Percentiles rank a stretch among this genome's conserved stretches.
Evolutionary conservation across 106 monocot genomes (phyloP).

Genomic region (Dioscorea dumetorum): DNA sequence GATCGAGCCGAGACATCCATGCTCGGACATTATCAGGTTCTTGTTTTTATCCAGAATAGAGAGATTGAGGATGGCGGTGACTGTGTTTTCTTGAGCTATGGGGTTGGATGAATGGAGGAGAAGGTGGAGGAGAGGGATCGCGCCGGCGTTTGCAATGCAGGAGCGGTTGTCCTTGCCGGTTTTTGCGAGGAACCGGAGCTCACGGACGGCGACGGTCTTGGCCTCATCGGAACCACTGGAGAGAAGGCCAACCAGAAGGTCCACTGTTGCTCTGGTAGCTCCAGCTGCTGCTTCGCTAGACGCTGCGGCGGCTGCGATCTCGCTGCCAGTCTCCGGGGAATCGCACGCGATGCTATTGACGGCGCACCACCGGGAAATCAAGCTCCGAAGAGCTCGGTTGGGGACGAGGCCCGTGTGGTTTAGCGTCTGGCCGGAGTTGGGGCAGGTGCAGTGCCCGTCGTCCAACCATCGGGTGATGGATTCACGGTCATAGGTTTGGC

Average conservation of each 20-base stretch:
- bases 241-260: slow-evolving; percentile 30
- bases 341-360: slow-evolving; percentile 22
- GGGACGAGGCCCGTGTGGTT: slow-evolving; percentile 28
- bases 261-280: slow-evolving; percentile 34
- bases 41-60: slow-evolving; percentile 53
- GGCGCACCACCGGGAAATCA: slow-evolving; percentile 52
- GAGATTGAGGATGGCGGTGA: slow-evolving; percentile 50
- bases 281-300: slow-evolving; percentile 20
- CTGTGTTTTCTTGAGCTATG: slow-evolving; percentile 39
- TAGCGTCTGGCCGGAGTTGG: slow-evolving; percentile 46
- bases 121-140: slow-evolving; percentile 35
- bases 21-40: slow-evolving; percentile 36
- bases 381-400: slow-evolving; percentile 38
- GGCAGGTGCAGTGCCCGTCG: slow-evolving; percentile 53
- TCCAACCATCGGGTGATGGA: slow-evolving; percentile 61
- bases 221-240: slow-evolving; percentile 15
- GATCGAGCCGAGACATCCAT: slow-evolving; percentile 34
- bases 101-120: slow-evolving; percentile 26
- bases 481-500: slow-evolving; percentile 60
- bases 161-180: slow-evolving; percentile 42
- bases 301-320: not conserved
- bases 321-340: slow-evolving; percentile 6
- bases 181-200: slow-evolving; percentile 46
- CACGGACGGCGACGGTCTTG: slow-evolving; percentile 23
- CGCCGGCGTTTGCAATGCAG: slow-evolving; percentile 47